Percentiles rank a stretch among this genome's conserved stretches.
Conservation (phyloP, 148 eudicot species). For the Limonium bicolor region DNA sequence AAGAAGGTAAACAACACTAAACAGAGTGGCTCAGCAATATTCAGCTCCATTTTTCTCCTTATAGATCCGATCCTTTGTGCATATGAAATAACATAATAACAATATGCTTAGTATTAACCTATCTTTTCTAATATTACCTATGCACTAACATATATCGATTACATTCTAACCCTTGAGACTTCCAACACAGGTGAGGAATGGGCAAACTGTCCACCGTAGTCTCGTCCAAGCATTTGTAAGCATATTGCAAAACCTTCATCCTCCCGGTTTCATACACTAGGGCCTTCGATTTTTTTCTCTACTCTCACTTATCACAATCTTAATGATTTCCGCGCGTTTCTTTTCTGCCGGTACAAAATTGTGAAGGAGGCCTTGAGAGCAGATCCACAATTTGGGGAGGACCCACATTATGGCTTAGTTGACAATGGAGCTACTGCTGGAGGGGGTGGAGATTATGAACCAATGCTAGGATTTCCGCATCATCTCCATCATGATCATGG, state of each 20-base stretch:
- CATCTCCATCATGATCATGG: no score
- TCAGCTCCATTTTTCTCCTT: no score
- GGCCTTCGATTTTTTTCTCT: no score
- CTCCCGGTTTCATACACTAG: background rate
- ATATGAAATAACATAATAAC: no score
- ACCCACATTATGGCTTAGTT: background rate
- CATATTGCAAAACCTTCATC: constrained; percentile 1
- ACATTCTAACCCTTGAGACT: no score
- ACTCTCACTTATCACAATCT: background rate
- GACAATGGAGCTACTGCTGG: constrained; percentile 2
- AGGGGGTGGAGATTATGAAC: no score
- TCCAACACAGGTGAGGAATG: constrained; percentile 41
- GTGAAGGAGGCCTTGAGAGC: background rate
- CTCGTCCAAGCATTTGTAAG: constrained; percentile 62
- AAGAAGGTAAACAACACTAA: constrained; percentile 77
- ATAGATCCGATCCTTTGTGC: no score
- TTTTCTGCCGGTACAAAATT: background rate
- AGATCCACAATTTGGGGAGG: constrained; percentile 3
- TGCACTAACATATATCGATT: no score
- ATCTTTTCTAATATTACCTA: no score
- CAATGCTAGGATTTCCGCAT: no score
- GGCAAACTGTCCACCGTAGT: constrained; percentile 30
- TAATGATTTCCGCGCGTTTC: background rate
- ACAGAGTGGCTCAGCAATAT: no score
- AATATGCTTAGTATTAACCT: no score